Base-by-base conservation (phyloP, 192 early-diverging fungal genomes). In the Coemansia guatemalensis region DNA sequence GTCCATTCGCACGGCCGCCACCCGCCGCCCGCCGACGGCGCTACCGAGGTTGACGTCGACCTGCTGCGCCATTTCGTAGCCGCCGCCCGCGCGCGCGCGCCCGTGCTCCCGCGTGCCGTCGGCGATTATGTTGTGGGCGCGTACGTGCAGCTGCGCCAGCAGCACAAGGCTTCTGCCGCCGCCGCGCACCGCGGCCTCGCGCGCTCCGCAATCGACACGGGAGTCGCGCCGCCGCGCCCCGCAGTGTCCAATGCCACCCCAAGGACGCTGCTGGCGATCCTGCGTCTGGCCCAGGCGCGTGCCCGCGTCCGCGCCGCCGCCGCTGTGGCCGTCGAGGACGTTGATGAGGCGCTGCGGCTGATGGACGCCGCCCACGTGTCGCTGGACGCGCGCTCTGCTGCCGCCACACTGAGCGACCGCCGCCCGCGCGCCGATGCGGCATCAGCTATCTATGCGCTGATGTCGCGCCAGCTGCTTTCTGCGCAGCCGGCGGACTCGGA, bases 11-110 rank as follows among this genome's bases (percentile, higher is more conserved):
- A 92, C 75, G 88, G 88, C 64, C 81, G 83, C 50, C 93, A 95
- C 76, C 93, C 94, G 8, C 64, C 66, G 27, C 62, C 84, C 60
- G 87, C 86, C 9, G 70, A 63, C 30, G 32, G 51, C 8, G 49
- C 14, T 29, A 50, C 74, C 68, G 82, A 85, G 1, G 75, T 97
- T 27, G 92, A 93, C 49, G 65, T 88, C 23, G 76, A 85, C 39
- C 79, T 94, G 63, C 92, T 96, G 64, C 84, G 93, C 68, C 90
- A 95, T 58, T 99, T 94, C 73, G 88, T 99, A 58, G 90, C 95
- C 6, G 72, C 85, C 21, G 94, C 94, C 1, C 83, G 93, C 47
- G 75, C 77, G 27, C 89, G 85, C 75, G 62, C 78, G 27, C 97
- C 97, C 1, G 65, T 78, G 26, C 81, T 99, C 24, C 89, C 91